phyloP scores from a whole-genome alignment of 1,139 yeast species.

The Debaryomyces coudertii region DNA sequence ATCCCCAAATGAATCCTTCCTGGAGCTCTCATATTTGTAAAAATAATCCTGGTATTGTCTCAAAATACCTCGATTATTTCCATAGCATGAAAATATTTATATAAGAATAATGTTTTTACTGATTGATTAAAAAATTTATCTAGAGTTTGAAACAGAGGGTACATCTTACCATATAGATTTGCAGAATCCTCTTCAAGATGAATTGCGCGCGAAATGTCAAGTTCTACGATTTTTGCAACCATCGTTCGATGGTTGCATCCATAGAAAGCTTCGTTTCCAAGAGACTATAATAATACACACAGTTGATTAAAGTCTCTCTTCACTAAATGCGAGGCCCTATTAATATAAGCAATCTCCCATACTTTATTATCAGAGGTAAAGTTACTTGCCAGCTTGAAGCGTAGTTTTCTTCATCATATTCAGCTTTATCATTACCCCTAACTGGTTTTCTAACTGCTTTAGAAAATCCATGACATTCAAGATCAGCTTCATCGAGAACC shows the following conservation, averaged over 20 bases:
- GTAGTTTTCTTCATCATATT: conserved; percentile 14
- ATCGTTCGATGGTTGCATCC: conserved; percentile 34
- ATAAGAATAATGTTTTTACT: conserved; percentile 32
- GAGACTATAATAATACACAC: conserved; percentile 36
- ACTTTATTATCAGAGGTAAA: conserved; percentile 31
- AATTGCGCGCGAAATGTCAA: conserved; percentile 30
- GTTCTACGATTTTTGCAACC: conserved; percentile 24
- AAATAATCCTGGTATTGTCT: conserved; percentile 34
- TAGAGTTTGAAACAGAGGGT: conserved; percentile 25
- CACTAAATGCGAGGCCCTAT: conserved; percentile 31
- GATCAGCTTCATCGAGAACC: conserved; percentile 40
- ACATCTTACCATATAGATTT: conserved; percentile 37
- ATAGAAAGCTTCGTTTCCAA: conserved; percentile 39
- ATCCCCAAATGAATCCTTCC: conserved; percentile 43
- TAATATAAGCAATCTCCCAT: conserved; percentile 35
- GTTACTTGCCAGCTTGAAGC: conserved; percentile 15
- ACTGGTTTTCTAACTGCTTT: conserved; percentile 19
- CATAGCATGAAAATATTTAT: conserved; percentile 43
- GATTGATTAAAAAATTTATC: conserved; percentile 20
- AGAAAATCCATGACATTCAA: conserved; percentile 39
- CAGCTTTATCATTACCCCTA: conserved; percentile 15
- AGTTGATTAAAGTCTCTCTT: conserved; percentile 36
- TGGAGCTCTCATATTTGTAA: conserved; percentile 28
- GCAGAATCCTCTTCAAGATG: conserved; percentile 27
- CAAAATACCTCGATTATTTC: conserved; percentile 38